Conservation (phyloP, 306 rosid species). For the Gleditsia sinensis region DNA sequence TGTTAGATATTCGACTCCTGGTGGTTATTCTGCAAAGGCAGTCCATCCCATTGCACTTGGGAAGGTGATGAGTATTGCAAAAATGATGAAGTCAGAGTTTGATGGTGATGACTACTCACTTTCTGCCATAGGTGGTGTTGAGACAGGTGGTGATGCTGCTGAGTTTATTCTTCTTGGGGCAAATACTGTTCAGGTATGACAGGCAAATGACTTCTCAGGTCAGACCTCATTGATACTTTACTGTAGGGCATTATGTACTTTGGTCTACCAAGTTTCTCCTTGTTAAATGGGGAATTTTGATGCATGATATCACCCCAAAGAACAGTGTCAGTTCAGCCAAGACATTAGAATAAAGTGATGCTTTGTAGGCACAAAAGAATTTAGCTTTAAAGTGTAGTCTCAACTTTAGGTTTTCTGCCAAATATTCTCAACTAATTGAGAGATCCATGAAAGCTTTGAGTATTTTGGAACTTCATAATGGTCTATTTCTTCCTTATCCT, state of each 20-base stretch:
- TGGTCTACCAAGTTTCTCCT: constrained; percentile 7
- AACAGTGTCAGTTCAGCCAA: neutral
- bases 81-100: constrained; percentile 86
- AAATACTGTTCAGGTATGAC: constrained; percentile 85
- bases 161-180: constrained; percentile 97
- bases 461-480: neutral
- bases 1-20: constrained; percentile 96
- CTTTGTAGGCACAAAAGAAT: neutral
- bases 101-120: constrained; percentile 63
- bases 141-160: constrained; percentile 90
- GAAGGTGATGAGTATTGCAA: constrained; percentile 91
- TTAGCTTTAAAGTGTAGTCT: neutral
- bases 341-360: neutral
- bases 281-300: neutral
- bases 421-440: neutral
- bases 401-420: neutral
- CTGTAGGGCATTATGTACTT: neutral
- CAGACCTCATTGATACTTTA: constrained; percentile 11
- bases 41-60: constrained; percentile 98
- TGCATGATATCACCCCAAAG: neutral
- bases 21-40: constrained; percentile 95
- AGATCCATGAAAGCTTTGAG: neutral
- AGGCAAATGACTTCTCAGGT: constrained; percentile 1
- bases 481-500: neutral
- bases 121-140: constrained; percentile 95